These are phyloP conservation scores for Metarhizium robertsii DNA, from an alignment of 2,329 filamentous ascomycete species.

Conservation along the genomic window DNA sequence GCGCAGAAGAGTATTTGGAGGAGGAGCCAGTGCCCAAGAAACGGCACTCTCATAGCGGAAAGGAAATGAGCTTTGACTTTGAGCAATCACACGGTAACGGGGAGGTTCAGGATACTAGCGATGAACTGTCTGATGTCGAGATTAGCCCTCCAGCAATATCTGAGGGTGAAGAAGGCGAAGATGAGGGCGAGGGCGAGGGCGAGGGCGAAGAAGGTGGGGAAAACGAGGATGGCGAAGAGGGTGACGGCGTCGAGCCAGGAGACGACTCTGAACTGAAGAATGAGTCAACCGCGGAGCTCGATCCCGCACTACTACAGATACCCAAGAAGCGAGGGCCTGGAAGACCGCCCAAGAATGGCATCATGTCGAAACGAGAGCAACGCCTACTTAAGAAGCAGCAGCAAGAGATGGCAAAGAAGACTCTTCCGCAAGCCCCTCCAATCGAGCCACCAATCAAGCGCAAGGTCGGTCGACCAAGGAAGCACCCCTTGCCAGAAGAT, in stretches of 20 bases:
- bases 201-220: slow-evolving; percentile 11
- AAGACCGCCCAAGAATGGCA: slow-evolving; percentile 72
- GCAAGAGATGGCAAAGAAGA: slow-evolving; percentile 40
- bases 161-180: slow-evolving; percentile 24
- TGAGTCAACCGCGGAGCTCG: slow-evolving; percentile 20
- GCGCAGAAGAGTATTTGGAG: slow-evolving; percentile 45
- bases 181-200: slow-evolving; percentile 17
- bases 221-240: slow-evolving; percentile 11
- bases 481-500: slow-evolving; percentile 52
- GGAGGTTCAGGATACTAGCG: slow-evolving; percentile 46
- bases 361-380: slow-evolving; percentile 72
- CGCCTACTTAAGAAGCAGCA: slow-evolving; percentile 51
- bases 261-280: slow-evolving; percentile 14
- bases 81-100: slow-evolving; percentile 51
- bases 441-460: slow-evolving; percentile 48
- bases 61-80: slow-evolving; percentile 67
- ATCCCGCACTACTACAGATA: slow-evolving; percentile 31
- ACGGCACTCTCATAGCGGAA: slow-evolving; percentile 46
- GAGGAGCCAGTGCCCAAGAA: slow-evolving; percentile 36
- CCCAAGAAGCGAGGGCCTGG: slow-evolving; percentile 67
- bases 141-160: slow-evolving; percentile 31
- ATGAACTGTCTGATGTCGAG: slow-evolving; percentile 37
- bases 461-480: slow-evolving; percentile 56
- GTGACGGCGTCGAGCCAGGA: slow-evolving; percentile 13
- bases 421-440: slow-evolving; percentile 34